Percentiles rank a stretch among this genome's conserved stretches.
Conservation (phyloP, 202 grass and related monocot species). For the Cymbopogon flexuosus region DNA sequence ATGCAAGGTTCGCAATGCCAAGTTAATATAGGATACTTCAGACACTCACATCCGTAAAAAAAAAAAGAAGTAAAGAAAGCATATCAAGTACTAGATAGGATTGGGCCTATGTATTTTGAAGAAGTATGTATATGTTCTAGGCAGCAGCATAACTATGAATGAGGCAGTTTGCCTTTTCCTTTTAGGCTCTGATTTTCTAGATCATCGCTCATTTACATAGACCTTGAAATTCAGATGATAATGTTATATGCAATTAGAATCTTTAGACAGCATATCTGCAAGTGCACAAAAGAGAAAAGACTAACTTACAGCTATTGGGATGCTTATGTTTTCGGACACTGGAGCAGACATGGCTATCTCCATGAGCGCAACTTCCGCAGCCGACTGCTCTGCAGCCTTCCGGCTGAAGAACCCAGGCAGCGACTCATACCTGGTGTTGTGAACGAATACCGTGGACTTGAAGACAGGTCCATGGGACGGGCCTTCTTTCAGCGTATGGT, state of each 20-base stretch:
- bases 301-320: constrained; percentile 51
- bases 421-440: constrained; percentile 45
- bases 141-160: neutral
- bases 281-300: neutral
- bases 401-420: constrained; percentile 63
- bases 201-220: too few relatives aligned
- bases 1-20: too few relatives aligned
- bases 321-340: constrained; percentile 31
- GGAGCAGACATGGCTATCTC: constrained; percentile 50
- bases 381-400: too few relatives aligned
- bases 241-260: too few relatives aligned
- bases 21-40: too few relatives aligned
- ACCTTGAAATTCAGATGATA: too few relatives aligned
- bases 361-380: constrained; percentile 41
- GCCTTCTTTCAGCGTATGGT: constrained; percentile 70
- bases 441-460: constrained; percentile 29
- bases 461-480: constrained; percentile 38
- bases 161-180: neutral
- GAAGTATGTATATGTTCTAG: neutral
- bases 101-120: neutral
- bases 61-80: too few relatives aligned
- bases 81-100: neutral
- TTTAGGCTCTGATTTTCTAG: too few relatives aligned
- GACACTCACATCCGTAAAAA: too few relatives aligned
- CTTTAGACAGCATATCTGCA: too few relatives aligned